Base-by-base conservation (phyloP, 441 rosid genomes). In the Bruguiera hainesii region DNA sequence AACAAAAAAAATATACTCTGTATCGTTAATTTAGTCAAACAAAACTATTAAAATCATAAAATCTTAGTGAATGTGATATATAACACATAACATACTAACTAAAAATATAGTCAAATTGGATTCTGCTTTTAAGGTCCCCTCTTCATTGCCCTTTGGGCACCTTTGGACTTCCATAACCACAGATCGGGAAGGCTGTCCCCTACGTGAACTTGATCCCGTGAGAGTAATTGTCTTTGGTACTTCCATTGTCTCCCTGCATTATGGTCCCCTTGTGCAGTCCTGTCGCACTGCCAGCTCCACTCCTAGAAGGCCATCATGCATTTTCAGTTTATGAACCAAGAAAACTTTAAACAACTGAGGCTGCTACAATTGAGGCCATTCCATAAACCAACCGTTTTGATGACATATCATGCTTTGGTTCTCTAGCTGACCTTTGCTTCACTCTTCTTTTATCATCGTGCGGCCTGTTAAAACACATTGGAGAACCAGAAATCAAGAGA, bases 301-400 rank as follows among this genome's bases (percentile, higher is more conserved):
- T 73, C 77, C 83, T 80, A n/a, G 61, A 76, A 71, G 57, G 62
- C 50, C 65, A 60, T 63, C 56, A 42, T 8, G 21, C 42, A 13
- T 19, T 62, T 61, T 52, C 48, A 68, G 72, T 57, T 61, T 49
- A 55, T 6, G 18, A n/a, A 16, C 1, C 39, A 73, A 13, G 23
- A 39, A 39, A 39, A 10, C 3, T 33, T 13, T 21, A 1, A 33
- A 25, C 11, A 26, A n/a, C 11, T 18, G 10, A 25, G 37, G 10
- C 11, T 19, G 18, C 15, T 31, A 21, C 26, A 39, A 64, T 30
- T 20, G 5, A 60, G 10, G 55, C 21, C 28, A 64, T 64, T 26
- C 20, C 23, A 39, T 7, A 48, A 70, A 59, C 74, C 60, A 68
- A 78, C 84, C 83, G 64, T 73, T 78, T 76, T 3, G 26, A 67